These are phyloP conservation scores for Leptodermis oblonga DNA, from an alignment of 257 asterid species.

Conservation along the genomic window DNA sequence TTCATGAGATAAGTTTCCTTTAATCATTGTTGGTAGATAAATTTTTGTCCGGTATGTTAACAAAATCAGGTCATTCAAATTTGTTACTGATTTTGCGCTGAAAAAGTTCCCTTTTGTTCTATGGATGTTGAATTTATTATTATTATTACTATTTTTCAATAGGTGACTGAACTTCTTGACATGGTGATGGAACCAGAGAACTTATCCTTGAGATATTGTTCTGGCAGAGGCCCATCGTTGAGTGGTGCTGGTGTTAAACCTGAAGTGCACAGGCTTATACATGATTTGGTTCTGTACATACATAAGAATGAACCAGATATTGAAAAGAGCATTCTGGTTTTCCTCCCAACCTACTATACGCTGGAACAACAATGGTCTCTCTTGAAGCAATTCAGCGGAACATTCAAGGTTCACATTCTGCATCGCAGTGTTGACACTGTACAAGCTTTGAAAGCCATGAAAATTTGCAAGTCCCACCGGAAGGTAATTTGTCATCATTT, in stretches of 20 bases:
- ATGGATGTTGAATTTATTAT: slow-evolving; percentile 7
- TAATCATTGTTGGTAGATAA: neutral
- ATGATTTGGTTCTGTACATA: slow-evolving; percentile 69
- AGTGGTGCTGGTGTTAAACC: slow-evolving; percentile 55
- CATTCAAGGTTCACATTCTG: slow-evolving; percentile 84
- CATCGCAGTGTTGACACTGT: slow-evolving; percentile 83
- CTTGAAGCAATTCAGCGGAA: slow-evolving; percentile 55
- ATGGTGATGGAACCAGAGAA: slow-evolving; percentile 45
- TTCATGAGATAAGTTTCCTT: neutral
- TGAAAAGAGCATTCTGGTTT: slow-evolving; percentile 90
- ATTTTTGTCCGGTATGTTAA: neutral
- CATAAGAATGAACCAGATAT: slow-evolving; percentile 87
- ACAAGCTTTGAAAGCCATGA: slow-evolving; percentile 86
- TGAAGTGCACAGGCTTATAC: slow-evolving; percentile 77
- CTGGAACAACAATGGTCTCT: slow-evolving; percentile 89
- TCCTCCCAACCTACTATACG: slow-evolving; percentile 86
- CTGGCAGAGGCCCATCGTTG: slow-evolving; percentile 63
- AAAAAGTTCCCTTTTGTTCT: neutral
- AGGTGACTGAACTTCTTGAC: slow-evolving; percentile 71
- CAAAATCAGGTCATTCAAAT: neutral
- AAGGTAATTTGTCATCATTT: slow-evolving; percentile 46
- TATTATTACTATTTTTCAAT: slow-evolving; percentile 26
- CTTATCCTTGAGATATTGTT: slow-evolving; percentile 59
- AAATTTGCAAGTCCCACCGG: slow-evolving; percentile 75
- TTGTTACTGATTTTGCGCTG: neutral